These are phyloP conservation scores for Bonia amplexicaulis DNA, from an alignment of 176 grass and related monocot genomes.

Conservation along the genomic window DNA sequence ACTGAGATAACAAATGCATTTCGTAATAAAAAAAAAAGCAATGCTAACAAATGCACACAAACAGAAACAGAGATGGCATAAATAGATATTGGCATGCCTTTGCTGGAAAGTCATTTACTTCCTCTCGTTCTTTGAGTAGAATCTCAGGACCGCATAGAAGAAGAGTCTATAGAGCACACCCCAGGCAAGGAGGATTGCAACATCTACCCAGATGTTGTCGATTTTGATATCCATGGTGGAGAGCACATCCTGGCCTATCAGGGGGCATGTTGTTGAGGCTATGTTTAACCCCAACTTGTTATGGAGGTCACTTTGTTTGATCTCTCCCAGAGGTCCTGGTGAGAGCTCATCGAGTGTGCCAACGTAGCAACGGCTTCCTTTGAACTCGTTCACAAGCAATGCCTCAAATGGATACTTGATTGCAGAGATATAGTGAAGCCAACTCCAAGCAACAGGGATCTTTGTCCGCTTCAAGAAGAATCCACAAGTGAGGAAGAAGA, in stretches of 20 bases:
- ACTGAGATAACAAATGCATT: constrained; percentile 6
- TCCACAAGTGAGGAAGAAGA: constrained; percentile 71
- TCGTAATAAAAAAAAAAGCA: neutral
- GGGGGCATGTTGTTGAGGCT: constrained; percentile 23
- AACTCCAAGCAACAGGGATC: constrained; percentile 66
- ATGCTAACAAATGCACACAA: neutral
- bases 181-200: constrained; percentile 73
- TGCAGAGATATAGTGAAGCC: constrained; percentile 81
- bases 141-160: constrained; percentile 74
- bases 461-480: constrained; percentile 67
- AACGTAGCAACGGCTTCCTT: constrained; percentile 39
- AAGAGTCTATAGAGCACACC: constrained; percentile 72
- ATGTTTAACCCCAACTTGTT: neutral
- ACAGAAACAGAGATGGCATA: neutral
- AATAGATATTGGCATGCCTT: neutral
- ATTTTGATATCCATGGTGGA: constrained; percentile 46
- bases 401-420: constrained; percentile 95
- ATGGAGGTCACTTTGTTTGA: constrained; percentile 11
- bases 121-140: constrained; percentile 85
- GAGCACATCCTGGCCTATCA: constrained; percentile 64
- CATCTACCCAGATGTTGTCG: constrained; percentile 59
- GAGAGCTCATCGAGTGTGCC: constrained; percentile 27
- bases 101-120: constrained; percentile 22
- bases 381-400: constrained; percentile 73
- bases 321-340: constrained; percentile 29